phyloP scores from a whole-genome alignment of 2,329 filamentous ascomycete species.

The Ceratocystis papillata region DNA sequence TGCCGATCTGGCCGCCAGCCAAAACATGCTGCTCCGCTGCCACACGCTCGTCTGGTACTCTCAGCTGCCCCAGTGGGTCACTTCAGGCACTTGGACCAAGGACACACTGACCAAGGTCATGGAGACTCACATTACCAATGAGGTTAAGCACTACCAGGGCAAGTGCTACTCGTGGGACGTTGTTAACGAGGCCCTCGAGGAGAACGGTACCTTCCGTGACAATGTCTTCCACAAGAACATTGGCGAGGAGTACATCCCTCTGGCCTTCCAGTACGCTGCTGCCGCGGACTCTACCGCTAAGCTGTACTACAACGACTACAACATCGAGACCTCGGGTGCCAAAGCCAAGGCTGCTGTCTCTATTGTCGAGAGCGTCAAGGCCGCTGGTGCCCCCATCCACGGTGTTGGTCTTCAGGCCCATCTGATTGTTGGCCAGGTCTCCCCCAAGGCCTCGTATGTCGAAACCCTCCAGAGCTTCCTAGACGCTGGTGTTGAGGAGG shows the following conservation, averaged over 20 bases:
- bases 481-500: constrained; percentile 37
- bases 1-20: constrained; percentile 35
- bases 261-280: constrained; percentile 47
- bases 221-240: constrained; percentile 46
- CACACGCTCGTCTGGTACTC: constrained; percentile 44
- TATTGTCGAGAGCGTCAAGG: constrained; percentile 38
- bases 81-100: constrained; percentile 41
- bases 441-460: constrained; percentile 34
- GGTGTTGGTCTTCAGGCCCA: constrained; percentile 54
- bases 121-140: constrained; percentile 48
- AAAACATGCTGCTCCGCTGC: constrained; percentile 44
- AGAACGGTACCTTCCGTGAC: constrained; percentile 44
- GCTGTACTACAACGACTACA: constrained; percentile 50
- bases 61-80: constrained; percentile 34
- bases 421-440: constrained; percentile 45
- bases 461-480: constrained; percentile 37
- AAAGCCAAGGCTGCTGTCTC: constrained; percentile 39
- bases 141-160: constrained; percentile 47
- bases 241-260: constrained; percentile 45
- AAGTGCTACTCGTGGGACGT: constrained; percentile 56
- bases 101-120: constrained; percentile 44
- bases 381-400: constrained; percentile 46
- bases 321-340: constrained; percentile 43
- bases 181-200: constrained; percentile 52
- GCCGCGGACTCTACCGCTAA: constrained; percentile 46